Evolutionary conservation across 371 early-diverging fungal genomes (phyloP).

Genomic region (Mucor sp.): DNA sequence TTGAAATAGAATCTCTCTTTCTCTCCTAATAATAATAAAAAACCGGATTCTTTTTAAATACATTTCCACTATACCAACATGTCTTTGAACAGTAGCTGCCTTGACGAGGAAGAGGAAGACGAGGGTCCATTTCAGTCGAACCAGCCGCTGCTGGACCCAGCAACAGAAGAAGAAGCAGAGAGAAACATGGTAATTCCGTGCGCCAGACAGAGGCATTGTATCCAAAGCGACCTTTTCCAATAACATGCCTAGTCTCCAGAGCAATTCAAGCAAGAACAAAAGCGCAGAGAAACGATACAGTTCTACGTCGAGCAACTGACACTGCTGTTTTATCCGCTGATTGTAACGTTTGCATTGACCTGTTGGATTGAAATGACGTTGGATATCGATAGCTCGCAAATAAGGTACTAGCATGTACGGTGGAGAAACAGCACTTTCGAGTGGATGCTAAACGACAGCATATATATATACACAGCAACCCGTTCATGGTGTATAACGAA

Average conservation of each 20-base stretch:
- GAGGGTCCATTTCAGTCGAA: neutral
- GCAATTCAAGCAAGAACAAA: neutral
- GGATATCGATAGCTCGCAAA: conserved; percentile 9
- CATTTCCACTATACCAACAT: neutral
- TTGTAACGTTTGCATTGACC: conserved; percentile 19
- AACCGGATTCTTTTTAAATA: neutral
- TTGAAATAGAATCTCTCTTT: neutral
- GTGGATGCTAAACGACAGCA: neutral
- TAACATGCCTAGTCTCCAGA: neutral
- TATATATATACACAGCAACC: conserved; percentile 2
- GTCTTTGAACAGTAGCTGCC: neutral
- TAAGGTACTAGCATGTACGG: conserved; percentile 8
- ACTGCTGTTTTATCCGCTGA: conserved; percentile 23
- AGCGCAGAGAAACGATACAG: conserved; percentile 8
- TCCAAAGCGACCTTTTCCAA: neutral
- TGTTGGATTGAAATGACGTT: conserved; percentile 24
- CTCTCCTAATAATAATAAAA: neutral
- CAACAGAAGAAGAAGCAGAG: neutral
- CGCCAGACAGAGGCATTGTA: neutral
- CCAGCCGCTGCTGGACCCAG: neutral
- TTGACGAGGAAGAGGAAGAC: neutral
- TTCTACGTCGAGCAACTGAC: conserved; percentile 27
- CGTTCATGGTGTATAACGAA: conserved; percentile 22
- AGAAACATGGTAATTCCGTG: neutral
- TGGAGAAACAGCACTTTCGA: neutral